Evolutionary conservation across 371 early-diverging fungal species (phyloP).

Genomic region (Lichtheimia corymbifera): DNA sequence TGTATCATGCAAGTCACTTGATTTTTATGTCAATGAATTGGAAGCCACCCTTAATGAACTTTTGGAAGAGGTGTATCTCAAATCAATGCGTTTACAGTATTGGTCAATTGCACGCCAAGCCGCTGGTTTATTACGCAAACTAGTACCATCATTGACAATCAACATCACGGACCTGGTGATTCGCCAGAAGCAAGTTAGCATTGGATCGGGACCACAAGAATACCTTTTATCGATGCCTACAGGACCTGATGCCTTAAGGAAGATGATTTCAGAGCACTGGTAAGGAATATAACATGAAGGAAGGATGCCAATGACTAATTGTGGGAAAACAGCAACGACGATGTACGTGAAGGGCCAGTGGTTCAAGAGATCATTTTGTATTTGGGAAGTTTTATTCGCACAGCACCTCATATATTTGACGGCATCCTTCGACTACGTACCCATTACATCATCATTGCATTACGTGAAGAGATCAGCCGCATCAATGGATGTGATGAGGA

Average conservation of each 20-base stretch:
- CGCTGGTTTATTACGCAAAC: constrained; percentile 76
- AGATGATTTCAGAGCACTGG: constrained; percentile 65
- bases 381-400: constrained; percentile 75
- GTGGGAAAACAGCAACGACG: constrained; percentile 50
- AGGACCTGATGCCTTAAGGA: constrained; percentile 65
- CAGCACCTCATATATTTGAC: constrained; percentile 72
- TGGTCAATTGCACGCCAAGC: constrained; percentile 87
- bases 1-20: constrained; percentile 68
- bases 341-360: constrained; percentile 83
- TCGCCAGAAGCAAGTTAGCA: constrained; percentile 78
- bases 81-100: constrained; percentile 70
- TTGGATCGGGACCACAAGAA: constrained; percentile 74
- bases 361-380: constrained; percentile 85
- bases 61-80: constrained; percentile 82
- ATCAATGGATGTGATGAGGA: constrained; percentile 74
- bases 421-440: constrained; percentile 84
- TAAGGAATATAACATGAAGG: constrained; percentile 16
- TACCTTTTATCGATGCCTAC: constrained; percentile 69
- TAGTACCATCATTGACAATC: constrained; percentile 74
- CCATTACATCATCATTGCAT: constrained; percentile 80
- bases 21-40: constrained; percentile 49
- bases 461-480: constrained; percentile 83
- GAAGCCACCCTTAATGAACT: constrained; percentile 64
- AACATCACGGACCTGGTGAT: constrained; percentile 84
- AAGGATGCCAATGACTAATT: background rate